phyloP scores from a whole-genome alignment of 139 green algal genomes.

The Chlorella ohadii region DNA sequence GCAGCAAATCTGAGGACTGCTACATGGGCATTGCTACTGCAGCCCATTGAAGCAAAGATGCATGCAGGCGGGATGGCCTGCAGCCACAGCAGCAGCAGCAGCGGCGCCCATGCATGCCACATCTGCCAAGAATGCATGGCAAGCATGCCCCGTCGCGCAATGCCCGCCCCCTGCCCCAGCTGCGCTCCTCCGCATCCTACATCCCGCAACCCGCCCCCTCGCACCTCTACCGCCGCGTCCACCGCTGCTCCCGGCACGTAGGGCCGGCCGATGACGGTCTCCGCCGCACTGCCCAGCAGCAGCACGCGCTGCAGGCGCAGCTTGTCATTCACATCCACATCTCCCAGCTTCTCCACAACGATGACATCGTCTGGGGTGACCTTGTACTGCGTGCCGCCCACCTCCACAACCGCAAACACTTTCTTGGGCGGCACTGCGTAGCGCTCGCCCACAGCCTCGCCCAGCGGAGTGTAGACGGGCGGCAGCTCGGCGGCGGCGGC shows the following conservation, averaged over 20 bases:
- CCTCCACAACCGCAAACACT: slow-evolving; percentile 75
- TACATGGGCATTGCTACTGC: too few relatives aligned
- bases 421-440: slow-evolving; percentile 36
- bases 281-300: slow-evolving; percentile 54
- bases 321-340: slow-evolving; percentile 66
- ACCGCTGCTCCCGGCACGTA: slow-evolving; percentile 56
- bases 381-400: slow-evolving; percentile 76
- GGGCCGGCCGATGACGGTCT: slow-evolving; percentile 75
- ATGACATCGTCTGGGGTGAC: slow-evolving; percentile 74
- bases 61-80: too few relatives aligned
- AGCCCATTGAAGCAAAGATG: too few relatives aligned
- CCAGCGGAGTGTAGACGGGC: slow-evolving; percentile 17
- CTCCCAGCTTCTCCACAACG: slow-evolving; percentile 67
- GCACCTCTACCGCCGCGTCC: slow-evolving; percentile 61
- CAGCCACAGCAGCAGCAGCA: too few relatives aligned
- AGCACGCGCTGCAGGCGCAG: slow-evolving; percentile 65
- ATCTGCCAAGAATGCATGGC: too few relatives aligned
- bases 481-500: background rate
- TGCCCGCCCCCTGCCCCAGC: background rate
- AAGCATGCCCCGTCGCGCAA: too few relatives aligned
- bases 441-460: background rate
- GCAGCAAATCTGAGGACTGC: too few relatives aligned
- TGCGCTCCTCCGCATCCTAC: background rate
- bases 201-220: background rate
- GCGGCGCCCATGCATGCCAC: too few relatives aligned